These are phyloP conservation scores for Pseudotsuga menziesii DNA, from an alignment of 75 land plant species.

Conservation along the genomic window DNA sequence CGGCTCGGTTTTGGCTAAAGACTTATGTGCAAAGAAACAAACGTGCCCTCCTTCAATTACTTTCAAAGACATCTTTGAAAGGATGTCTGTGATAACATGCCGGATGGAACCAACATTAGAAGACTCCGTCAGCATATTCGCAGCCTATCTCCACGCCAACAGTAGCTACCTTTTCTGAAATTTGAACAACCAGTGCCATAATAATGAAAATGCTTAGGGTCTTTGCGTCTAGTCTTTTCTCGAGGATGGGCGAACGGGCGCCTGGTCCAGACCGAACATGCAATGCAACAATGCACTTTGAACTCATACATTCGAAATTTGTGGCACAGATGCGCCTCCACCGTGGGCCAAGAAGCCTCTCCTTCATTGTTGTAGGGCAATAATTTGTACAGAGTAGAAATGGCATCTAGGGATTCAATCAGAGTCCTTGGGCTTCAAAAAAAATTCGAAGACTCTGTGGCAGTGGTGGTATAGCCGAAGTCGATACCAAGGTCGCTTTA, in stretches of 20 bases:
- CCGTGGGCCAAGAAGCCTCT: constrained; percentile 20
- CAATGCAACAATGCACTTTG: constrained; percentile 72
- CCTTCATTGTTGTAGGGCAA: constrained; percentile 46
- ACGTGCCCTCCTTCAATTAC: constrained; percentile 43
- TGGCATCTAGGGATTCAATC: no score
- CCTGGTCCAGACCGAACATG: constrained; percentile 71
- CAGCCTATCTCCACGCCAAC: constrained; percentile 61
- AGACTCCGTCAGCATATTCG: constrained; percentile 71
- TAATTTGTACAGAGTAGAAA: constrained; percentile 32
- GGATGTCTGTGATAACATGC: constrained; percentile 63
- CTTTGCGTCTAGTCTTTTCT: constrained; percentile 65
- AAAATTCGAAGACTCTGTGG: no score
- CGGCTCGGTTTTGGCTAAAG: no score
- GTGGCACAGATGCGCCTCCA: constrained; percentile 50
- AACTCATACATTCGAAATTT: constrained; percentile 81
- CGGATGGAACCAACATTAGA: constrained; percentile 89
- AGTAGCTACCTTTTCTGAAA: constrained; percentile 52
- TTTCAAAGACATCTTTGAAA: constrained; percentile 73
- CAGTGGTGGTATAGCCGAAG: no score
- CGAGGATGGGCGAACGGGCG: constrained; percentile 73
- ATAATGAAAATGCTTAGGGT: constrained; percentile 61
- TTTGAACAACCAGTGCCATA: constrained; percentile 57
- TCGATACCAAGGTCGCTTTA: no score
- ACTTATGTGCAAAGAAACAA: constrained; percentile 52
- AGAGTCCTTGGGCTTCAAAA: no score